Base-by-base conservation (phyloP, 176 grass and related monocot genomes). In the Secale cereale region DNA sequence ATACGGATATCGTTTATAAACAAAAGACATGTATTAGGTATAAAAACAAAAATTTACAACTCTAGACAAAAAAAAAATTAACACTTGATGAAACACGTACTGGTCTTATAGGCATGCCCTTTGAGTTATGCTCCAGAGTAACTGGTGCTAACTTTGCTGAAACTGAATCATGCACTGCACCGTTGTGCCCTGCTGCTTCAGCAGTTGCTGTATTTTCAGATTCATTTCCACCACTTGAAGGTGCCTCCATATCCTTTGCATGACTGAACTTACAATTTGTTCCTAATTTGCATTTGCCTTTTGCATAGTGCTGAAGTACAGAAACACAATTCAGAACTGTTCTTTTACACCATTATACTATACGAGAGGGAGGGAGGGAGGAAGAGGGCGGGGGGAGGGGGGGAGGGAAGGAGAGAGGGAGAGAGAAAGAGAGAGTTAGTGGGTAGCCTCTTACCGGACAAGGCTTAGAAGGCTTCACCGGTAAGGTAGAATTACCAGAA, bases 271-370 rank as follows among this genome's bases (percentile, higher is more conserved):
- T 99, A 74, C 94, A 96, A 11, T 26, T 91, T 68, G 80, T 61
- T 9, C 91, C 90, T 91, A 94, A 99, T 85, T 86, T 96, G 92
- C 90, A 99, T 78, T 80, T 94, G 27, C 88, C 90, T 86, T 90
- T 99, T 71, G 56, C 76, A 67, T 94, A 96, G 79, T 85, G 91
- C 97, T 99, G 79, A 87, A 83, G 15, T 37, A 66, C 31, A 45
- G 43, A 68, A 77, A 32, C 48, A 74, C 37, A 82, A 12, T 61
- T 78, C 73, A 81, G 41, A 78, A 25, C 68, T 75, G 17, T 15
- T 69, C 52, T 66, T 86, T 10, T 70, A 78, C 45, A 48, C 45
- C 31, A 77, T 45, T 82, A 50, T 59, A 19, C 36, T 65, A 39
- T 45, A 29, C 19, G 65, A 41, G 12, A 9, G n/a, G 16, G n/a